Base-by-base conservation (phyloP, 306 rosid genomes). In the Acmispon strigosus region DNA sequence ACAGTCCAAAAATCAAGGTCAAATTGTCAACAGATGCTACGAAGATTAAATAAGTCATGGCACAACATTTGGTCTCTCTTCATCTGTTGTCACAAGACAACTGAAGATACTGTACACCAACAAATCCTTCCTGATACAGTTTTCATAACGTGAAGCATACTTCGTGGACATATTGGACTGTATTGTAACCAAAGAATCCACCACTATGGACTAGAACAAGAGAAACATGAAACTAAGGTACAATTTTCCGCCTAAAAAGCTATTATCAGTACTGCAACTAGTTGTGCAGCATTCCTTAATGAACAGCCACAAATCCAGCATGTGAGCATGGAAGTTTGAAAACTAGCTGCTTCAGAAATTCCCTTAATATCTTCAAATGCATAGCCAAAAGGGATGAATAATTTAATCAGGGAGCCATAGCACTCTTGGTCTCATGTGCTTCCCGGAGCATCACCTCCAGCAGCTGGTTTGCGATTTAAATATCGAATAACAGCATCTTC, bases 401-500 rank as follows among this genome's bases (percentile, higher is more conserved):
- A 17, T 62, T 60, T 27, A 54, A 10, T 45, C 13, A 34, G 10
- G 45, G 20, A 29, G 43, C 43, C 37, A 59, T 77, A 9, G 32
- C 49, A 70, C 59, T 19, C 50, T 45, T 50, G 24, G 57, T 48
- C 22, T 90, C 83, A 91, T 32, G 85, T 86, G 84, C 92, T 88
- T 80, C 97, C 96, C 4, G 99, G 99, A 50, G 77, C 96, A 56
- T 95, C 97, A 47, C 86, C 80, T 72, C 93, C 97, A 1, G 89
- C 74, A 8, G 83, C 81, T 36, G 99, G 97, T 76, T 89, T 91
- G 75, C 96, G 96, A 78, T 95, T 95, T 78, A 94, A 81, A 71
- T 89, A 94, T 4, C 98, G 96, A 66, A 93, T 91, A 70, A 95
- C 96, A 37, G 98, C 97, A 83, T 94, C 98, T 84, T 94, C 98